These are phyloP conservation scores for Terana coerulea DNA, from an alignment of 768 basidiomycete species.

Conservation along the genomic window DNA sequence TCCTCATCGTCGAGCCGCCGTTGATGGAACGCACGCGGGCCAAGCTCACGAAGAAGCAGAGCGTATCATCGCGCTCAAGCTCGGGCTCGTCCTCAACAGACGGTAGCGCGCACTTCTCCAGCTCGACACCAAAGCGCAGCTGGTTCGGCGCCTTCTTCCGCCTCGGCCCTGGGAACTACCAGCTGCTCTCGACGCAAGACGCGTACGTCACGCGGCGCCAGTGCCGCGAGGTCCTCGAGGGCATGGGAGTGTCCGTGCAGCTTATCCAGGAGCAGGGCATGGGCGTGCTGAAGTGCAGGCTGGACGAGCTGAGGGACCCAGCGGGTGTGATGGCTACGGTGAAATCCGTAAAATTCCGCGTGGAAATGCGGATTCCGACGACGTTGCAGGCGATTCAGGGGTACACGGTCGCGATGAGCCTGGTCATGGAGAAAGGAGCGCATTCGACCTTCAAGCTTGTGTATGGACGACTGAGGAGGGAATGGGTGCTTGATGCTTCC, in stretches of 20 bases:
- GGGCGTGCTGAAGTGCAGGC: slow-evolving; percentile 71
- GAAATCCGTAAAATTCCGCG: slow-evolving; percentile 79
- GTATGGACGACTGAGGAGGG: slow-evolving; percentile 56
- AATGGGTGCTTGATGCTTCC: slow-evolving; percentile 64
- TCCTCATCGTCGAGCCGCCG: slow-evolving; percentile 53
- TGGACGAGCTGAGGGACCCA: slow-evolving; percentile 62
- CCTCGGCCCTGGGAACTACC: slow-evolving; percentile 64
- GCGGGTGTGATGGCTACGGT: slow-evolving; percentile 47
- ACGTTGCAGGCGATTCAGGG: slow-evolving; percentile 39
- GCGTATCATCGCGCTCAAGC: slow-evolving; percentile 39
- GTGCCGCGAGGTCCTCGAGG: slow-evolving; percentile 68
- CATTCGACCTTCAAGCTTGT: slow-evolving; percentile 76
- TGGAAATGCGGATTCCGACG: slow-evolving; percentile 57
- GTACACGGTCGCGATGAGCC: slow-evolving; percentile 54
- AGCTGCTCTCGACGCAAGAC: slow-evolving; percentile 56
- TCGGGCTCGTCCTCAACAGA: slow-evolving; percentile 38
- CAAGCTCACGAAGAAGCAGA: slow-evolving; percentile 19
- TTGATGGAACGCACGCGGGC: slow-evolving; percentile 8
- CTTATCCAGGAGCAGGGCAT: slow-evolving; percentile 60
- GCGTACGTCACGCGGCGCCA: slow-evolving; percentile 65
- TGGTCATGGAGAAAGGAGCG: slow-evolving; percentile 87
- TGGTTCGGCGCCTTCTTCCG: slow-evolving; percentile 92
- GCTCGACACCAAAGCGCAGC: slow-evolving; percentile 44
- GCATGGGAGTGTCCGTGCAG: slow-evolving; percentile 64
- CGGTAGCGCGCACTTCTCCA: slow-evolving; percentile 34